These are phyloP conservation scores for Begonia masoniana DNA, from an alignment of 306 rosid genomes.

Conservation along the genomic window DNA sequence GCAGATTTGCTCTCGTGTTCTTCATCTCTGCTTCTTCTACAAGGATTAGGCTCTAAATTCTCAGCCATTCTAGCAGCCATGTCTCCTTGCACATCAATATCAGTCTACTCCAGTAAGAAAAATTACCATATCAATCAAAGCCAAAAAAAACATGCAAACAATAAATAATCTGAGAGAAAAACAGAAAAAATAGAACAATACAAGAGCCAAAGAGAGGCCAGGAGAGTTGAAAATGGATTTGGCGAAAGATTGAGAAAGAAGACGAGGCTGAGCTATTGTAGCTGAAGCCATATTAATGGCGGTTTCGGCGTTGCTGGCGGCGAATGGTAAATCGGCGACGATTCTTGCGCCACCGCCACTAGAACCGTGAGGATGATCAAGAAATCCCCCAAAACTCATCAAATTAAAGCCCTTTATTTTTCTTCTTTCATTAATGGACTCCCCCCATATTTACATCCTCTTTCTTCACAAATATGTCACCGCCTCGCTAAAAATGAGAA, in stretches of 20 bases:
- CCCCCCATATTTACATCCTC: too few species aligned
- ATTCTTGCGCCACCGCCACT: slow-evolving; percentile 48
- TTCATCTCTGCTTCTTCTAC: slow-evolving; percentile 71
- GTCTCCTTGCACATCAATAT: too few species aligned
- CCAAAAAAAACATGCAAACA: neutral
- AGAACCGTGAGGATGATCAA: slow-evolving; percentile 42
- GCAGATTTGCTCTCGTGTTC: slow-evolving; percentile 97
- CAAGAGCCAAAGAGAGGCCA: slow-evolving; percentile 82
- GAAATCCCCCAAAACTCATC: slow-evolving; percentile 93
- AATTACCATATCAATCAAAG: neutral
- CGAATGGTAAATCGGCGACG: slow-evolving; percentile 39
- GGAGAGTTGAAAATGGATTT: slow-evolving; percentile 93
- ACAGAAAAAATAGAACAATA: slow-evolving; percentile 12
- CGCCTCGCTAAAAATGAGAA: too few species aligned
- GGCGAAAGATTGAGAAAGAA: slow-evolving; percentile 51
- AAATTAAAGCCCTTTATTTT: slow-evolving; percentile 30
- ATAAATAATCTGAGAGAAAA: too few species aligned
- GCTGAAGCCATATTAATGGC: slow-evolving; percentile 46
- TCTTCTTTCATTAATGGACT: too few species aligned
- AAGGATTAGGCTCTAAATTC: slow-evolving; percentile 31
- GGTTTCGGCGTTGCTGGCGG: slow-evolving; percentile 12
- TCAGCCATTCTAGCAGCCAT: too few species aligned
- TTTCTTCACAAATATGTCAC: neutral
- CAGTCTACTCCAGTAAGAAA: slow-evolving; percentile 32
- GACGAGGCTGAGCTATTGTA: slow-evolving; percentile 63